Evolutionary conservation across 257 asterid species (phyloP).

Genomic region (Solanum sejunctum): DNA sequence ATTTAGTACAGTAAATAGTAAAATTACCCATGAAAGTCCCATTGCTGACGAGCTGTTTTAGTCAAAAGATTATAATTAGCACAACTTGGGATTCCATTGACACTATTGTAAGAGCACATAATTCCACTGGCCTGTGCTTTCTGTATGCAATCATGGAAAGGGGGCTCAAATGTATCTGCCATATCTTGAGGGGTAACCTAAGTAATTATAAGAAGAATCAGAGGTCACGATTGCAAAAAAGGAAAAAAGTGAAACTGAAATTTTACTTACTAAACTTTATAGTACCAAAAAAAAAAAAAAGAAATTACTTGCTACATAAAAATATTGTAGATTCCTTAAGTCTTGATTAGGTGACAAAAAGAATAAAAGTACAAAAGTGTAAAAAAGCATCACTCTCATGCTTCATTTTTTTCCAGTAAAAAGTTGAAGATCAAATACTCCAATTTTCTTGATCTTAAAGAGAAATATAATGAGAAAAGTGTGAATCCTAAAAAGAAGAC

Average conservation of each 20-base stretch:
- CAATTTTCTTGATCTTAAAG: neutral
- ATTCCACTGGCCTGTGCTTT: slow-evolving; percentile 84
- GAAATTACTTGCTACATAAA: neutral
- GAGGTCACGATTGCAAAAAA: neutral
- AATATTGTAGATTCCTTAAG: neutral
- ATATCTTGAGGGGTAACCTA: slow-evolving; percentile 78
- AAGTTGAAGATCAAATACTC: neutral
- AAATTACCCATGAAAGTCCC: slow-evolving; percentile 72
- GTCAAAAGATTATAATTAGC: slow-evolving; percentile 65
- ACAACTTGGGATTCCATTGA: slow-evolving; percentile 79
- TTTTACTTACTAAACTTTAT: neutral
- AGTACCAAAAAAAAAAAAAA: neutral
- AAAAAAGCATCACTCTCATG: neutral
- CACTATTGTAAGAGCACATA: slow-evolving; percentile 89
- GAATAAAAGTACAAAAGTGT: neutral
- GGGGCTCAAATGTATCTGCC: slow-evolving; percentile 92
- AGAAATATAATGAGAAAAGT: neutral
- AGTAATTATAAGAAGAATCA: neutral
- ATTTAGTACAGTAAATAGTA: too few relatives aligned
- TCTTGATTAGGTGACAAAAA: neutral
- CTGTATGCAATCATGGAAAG: slow-evolving; percentile 53
- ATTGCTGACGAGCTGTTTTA: slow-evolving; percentile 48
- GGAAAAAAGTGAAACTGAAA: neutral
- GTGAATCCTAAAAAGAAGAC: neutral
- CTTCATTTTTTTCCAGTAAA: neutral